Percentiles rank a stretch among this genome's conserved stretches.
Conservation (phyloP, 2,329 filamentous ascomycete genomes). For the Aspergillus japonicus region DNA sequence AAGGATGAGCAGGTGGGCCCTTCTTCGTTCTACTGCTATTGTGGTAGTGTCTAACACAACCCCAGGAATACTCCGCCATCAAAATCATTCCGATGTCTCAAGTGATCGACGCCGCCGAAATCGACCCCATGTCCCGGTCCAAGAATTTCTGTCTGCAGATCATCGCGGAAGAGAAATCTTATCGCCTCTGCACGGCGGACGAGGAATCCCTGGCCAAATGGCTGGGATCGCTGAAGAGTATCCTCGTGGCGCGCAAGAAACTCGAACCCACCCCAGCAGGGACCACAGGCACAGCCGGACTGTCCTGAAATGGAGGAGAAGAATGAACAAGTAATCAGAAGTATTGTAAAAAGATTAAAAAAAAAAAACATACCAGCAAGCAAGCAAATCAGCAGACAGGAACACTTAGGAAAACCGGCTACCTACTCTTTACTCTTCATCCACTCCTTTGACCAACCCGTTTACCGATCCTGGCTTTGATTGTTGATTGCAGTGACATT, state of each 20-base stretch:
- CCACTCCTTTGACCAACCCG: background rate
- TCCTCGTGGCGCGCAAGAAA: constrained; percentile 40
- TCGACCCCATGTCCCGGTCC: constrained; percentile 79
- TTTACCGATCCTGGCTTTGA: background rate
- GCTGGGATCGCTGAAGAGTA: constrained; percentile 86
- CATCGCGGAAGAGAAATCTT: constrained; percentile 87
- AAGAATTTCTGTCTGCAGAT: constrained; percentile 88
- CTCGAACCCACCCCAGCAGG: constrained; percentile 21
- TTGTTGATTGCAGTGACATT: no score
- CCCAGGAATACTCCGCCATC: constrained; percentile 77
- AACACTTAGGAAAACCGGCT: background rate
- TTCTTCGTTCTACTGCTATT: background rate
- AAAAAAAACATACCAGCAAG: background rate
- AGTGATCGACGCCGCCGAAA: constrained; percentile 88
- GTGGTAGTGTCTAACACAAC: constrained; percentile 1
- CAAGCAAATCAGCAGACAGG: background rate
- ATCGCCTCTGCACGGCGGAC: constrained; percentile 71
- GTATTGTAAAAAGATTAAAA: background rate
- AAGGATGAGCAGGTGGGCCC: constrained; percentile 67
- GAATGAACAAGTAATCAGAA: background rate
- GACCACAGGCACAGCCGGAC: constrained; percentile 9
- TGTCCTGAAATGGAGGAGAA: background rate
- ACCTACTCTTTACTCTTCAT: background rate
- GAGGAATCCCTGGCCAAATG: constrained; percentile 82
- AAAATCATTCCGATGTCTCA: constrained; percentile 75